These are phyloP conservation scores for Musa troglodytarum DNA, from an alignment of 176 grass and related monocot species.

Conservation along the genomic window DNA sequence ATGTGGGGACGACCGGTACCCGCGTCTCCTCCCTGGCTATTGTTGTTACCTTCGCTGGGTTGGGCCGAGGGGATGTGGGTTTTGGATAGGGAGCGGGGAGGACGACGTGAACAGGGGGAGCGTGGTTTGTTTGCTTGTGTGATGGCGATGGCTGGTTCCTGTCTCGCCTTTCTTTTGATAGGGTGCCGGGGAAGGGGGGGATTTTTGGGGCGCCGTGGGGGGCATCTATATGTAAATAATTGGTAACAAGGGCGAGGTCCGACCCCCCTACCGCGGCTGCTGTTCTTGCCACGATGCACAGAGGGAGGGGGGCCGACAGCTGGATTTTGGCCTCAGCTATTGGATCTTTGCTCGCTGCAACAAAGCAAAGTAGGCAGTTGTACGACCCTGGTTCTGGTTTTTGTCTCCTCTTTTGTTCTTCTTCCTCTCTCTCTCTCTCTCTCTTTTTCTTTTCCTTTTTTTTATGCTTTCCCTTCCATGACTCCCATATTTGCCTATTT, in stretches of 20 bases:
- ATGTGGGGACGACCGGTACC: not conserved
- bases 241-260: not conserved
- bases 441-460: not conserved
- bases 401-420: constrained; percentile 1
- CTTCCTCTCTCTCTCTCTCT: not conserved
- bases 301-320: not conserved
- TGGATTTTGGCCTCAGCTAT: constrained; percentile 12
- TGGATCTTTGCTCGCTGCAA: constrained; percentile 7
- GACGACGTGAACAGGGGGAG: not conserved
- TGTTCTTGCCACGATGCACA: not conserved
- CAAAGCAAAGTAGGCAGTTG: not conserved
- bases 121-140: not conserved
- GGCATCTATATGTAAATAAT: not conserved
- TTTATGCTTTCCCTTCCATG: not conserved
- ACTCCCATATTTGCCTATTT: not conserved
- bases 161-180: not conserved
- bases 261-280: not conserved
- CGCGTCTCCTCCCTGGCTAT: not conserved
- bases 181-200: not conserved
- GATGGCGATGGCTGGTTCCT: constrained; percentile 2
- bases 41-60: not conserved
- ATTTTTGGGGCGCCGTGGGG: not conserved
- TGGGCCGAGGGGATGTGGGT: not conserved
- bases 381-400: not conserved
- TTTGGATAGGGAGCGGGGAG: not conserved